Conservation (phyloP, 2,329 filamentous ascomycete species). For the Eurotiales sp. region DNA sequence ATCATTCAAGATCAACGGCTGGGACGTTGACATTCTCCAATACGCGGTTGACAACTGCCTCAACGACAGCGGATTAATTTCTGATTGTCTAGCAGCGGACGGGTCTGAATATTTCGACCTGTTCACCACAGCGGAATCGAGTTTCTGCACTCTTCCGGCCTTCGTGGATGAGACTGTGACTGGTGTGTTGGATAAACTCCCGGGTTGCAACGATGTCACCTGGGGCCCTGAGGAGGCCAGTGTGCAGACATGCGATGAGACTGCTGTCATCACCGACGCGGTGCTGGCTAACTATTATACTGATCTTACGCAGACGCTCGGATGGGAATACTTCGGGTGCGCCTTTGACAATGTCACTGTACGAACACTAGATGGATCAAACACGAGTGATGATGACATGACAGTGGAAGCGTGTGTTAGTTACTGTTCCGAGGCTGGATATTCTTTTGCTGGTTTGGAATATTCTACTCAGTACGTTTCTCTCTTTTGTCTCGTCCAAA, state of each 20-base stretch:
- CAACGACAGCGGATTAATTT: constrained; percentile 62
- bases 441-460: constrained; percentile 29
- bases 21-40: constrained; percentile 67
- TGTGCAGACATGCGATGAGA: constrained; percentile 18
- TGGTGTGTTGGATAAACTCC: constrained; percentile 20
- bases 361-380: constrained; percentile 33
- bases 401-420: constrained; percentile 27
- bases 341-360: constrained; percentile 43
- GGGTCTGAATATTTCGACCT: constrained; percentile 54
- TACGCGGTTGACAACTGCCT: constrained; percentile 72
- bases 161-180: constrained; percentile 31
- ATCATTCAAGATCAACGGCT: constrained; percentile 54
- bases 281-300: constrained; percentile 29
- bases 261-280: constrained; percentile 1
- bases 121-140: constrained; percentile 50
- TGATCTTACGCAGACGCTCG: constrained; percentile 43
- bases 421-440: constrained; percentile 28
- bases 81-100: constrained; percentile 56
- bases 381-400: constrained; percentile 20
- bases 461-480: constrained; percentile 18
- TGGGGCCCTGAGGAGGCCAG: constrained; percentile 32
- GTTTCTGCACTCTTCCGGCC: constrained; percentile 50
- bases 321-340: constrained; percentile 62
- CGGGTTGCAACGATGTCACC: constrained; percentile 25
- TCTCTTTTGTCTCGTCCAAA: neutral